Percentiles rank a stretch among this genome's conserved stretches.
Conservation (phyloP, 805 yeast species). For the Nakazawaea ishiwadae region DNA sequence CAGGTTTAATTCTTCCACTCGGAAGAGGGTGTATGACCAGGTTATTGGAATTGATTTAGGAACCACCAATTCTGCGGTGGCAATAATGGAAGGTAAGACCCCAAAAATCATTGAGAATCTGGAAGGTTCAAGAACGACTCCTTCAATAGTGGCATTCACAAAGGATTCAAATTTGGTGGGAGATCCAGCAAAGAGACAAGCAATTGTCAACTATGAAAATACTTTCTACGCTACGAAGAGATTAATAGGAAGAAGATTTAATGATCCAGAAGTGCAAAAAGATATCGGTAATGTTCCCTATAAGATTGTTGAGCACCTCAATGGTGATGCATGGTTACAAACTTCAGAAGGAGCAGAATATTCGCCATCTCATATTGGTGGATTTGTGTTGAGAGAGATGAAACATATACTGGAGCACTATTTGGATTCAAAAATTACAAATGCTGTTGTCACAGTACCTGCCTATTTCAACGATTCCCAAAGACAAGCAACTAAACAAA, state of each 20-base stretch:
- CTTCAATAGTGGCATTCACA: constrained; percentile 93
- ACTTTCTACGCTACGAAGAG: constrained; percentile 94
- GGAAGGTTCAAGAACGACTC: constrained; percentile 79
- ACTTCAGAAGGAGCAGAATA: constrained; percentile 75
- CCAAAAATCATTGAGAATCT: constrained; percentile 78
- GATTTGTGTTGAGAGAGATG: constrained; percentile 89
- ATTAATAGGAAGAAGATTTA: constrained; percentile 88
- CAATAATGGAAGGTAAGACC: constrained; percentile 71
- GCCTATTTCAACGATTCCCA: constrained; percentile 88
- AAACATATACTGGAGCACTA: constrained; percentile 88
- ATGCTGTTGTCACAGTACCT: constrained; percentile 88
- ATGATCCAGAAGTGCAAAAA: constrained; percentile 85
- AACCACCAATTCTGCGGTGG: constrained; percentile 88
- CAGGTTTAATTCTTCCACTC: not conserved
- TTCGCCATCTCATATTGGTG: constrained; percentile 96
- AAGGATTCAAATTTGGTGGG: constrained; percentile 91
- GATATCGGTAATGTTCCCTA: constrained; percentile 86
- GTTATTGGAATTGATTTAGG: constrained; percentile 87
- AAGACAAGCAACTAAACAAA: constrained; percentile 89
- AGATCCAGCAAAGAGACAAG: constrained; percentile 94
- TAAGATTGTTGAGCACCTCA: constrained; percentile 82
- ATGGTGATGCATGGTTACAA: constrained; percentile 96
- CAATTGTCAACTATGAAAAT: constrained; percentile 90
- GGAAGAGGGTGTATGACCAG: constrained; percentile 32
- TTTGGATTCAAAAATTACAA: constrained; percentile 72